Base-by-base conservation (phyloP, 1,139 yeast genomes). In the Candida pseudoviswanathii region DNA sequence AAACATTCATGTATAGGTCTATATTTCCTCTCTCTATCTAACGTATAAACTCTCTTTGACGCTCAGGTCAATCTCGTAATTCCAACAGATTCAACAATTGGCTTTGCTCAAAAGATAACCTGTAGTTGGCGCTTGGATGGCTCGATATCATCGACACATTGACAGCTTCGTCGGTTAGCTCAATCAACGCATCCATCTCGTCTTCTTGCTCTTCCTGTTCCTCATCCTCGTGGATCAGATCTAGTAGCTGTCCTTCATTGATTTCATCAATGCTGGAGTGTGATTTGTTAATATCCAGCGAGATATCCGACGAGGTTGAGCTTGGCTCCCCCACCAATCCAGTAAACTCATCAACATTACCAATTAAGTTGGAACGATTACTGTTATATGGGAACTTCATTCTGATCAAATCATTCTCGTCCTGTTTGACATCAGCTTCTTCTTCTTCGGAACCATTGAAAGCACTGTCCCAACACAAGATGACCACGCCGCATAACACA, bases 401-500 rank as follows among this genome's bases (percentile, higher is more conserved):
- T 34, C 48, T 41, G 32, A 49, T 47, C 31, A 51, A 49, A 38
- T 45, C 34, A 8, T 50, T 49, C 11, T 48, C 54, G 36, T 44
- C 34, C 16, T 31, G 32, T 24, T 21, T 43, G 9, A 16, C 32
- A 8, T 43, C 34, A 5, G 22, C 34, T 30, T 34, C 39, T 8
- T 29, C 22, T 24, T n/a, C 46, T 24, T 31, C 43, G 30, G 24
- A 25, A 25, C 51, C 54, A 1, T 66, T 68, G 52, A 69, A 61
- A 1, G 77, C 75, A 52, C 76, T 66, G 53, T 74, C 78, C 78
- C 79, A 75, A 54, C 79, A 73, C 25, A 76, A 69, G 6, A 69
- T 58, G 3, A 75, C 66, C 27, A 75, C 80, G 1, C 81, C 81
- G 43, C 66, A 54, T 46, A 76, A 62, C 1, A 76, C 81, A 4